Base-by-base conservation (phyloP, 345 rosid species). In the Murraya paniculata region DNA sequence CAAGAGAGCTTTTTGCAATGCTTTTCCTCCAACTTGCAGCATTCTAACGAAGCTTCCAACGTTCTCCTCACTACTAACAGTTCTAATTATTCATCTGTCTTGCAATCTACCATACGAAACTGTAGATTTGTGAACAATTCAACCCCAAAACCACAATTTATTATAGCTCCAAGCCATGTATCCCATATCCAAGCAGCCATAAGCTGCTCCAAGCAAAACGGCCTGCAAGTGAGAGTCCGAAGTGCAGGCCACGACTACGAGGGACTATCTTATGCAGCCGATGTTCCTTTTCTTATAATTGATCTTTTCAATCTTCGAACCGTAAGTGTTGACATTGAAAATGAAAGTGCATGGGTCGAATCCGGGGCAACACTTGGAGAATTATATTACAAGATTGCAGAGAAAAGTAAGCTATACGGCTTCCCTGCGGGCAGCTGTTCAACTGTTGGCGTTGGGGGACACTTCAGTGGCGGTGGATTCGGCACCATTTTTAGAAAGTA, bases 371-470 rank as follows among this genome's bases (percentile, higher is more conserved):
- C 80, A 0, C 77, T 88, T 0, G 89, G 89, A 4, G 88, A 88
- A 39, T 16, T 88, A 6, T 86, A 82, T 59, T 67, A 78, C 30
- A 30, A 69, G 36, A 80, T 88, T 24, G 72, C 69, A 16, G 55
- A 79, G 70, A 80, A 78, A 39, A 79, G 81, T 64, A 62, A 64
- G 14, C 65, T 72, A 18, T 62, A 71, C 14, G 90, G 83, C 11
- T 87, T 82, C 48, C 88, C 90, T 0, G 88, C 86, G 0, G 88
- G 90, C 4, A 73, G 68, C 18, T 86, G 89, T 41, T 73, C 89
- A 22, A 84, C 86, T 0, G 80, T 86, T 1, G 87, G 91, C 1
- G 82, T 79, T 11, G 90, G 90, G 5, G 88, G 88, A 10, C 90
- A 85, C 68, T 19, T 88, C 4, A 76, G 82, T 18, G 88, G 90